These are phyloP conservation scores for Aspergillus fumigatus DNA, from an alignment of 2,329 filamentous ascomycete species.

Conservation along the genomic window DNA sequence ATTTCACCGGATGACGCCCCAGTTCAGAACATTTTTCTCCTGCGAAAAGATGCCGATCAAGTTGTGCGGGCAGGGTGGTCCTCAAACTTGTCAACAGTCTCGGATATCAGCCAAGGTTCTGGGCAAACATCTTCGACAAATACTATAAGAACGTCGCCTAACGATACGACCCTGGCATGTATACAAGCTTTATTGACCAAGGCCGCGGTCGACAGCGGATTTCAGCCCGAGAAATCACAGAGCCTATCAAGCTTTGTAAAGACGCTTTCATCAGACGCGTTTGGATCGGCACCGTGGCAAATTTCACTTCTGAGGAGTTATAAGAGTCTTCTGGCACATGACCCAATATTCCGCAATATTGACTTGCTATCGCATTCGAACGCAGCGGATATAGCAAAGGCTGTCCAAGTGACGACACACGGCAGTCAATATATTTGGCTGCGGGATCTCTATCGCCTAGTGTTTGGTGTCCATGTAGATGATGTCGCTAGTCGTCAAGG, in stretches of 20 bases:
- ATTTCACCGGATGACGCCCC: slow-evolving; percentile 75
- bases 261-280: slow-evolving; percentile 68
- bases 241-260: slow-evolving; percentile 73
- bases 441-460: slow-evolving; percentile 73
- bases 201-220: slow-evolving; percentile 81
- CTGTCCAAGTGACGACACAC: slow-evolving; percentile 69
- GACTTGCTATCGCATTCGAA: slow-evolving; percentile 31
- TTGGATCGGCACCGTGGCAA: slow-evolving; percentile 69
- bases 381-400: slow-evolving; percentile 73
- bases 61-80: slow-evolving; percentile 56
- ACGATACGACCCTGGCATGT: slow-evolving; percentile 72
- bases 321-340: slow-evolving; percentile 71
- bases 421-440: slow-evolving; percentile 74
- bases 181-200: slow-evolving; percentile 77
- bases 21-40: slow-evolving; percentile 81
- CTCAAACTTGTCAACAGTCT: slow-evolving; percentile 72
- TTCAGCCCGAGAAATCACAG: slow-evolving; percentile 55
- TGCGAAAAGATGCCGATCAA: slow-evolving; percentile 65
- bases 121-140: slow-evolving; percentile 44
- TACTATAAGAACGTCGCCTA: slow-evolving; percentile 44
- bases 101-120: slow-evolving; percentile 68
- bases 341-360: slow-evolving; percentile 58
- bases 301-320: slow-evolving; percentile 70
- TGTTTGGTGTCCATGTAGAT: slow-evolving; percentile 79
- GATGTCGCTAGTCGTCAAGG: slow-evolving; percentile 67